Evolutionary conservation across 176 grass and related monocot species (phyloP).

Genomic region (Phoenix roebelenii): DNA sequence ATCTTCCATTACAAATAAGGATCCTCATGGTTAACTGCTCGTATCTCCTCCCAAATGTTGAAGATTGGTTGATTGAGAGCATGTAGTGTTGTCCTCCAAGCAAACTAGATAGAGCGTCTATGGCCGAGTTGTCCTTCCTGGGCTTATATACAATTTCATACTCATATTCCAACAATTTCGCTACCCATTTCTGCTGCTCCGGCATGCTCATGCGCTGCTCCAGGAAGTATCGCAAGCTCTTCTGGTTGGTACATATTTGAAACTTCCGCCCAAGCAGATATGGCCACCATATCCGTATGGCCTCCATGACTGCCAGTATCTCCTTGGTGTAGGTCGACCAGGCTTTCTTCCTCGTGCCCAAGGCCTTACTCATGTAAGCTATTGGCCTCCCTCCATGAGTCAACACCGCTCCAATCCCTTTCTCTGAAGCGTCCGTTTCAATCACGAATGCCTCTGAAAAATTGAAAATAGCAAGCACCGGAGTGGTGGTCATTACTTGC

Average conservation of each 20-base stretch:
- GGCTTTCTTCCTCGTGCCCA: not conserved
- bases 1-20: no score
- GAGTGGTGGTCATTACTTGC: not conserved
- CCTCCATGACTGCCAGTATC: not conserved
- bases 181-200: not conserved
- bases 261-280: not conserved
- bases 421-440: no score
- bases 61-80: not conserved
- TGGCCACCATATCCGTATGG: not conserved
- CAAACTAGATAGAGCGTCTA: no score
- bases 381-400: not conserved
- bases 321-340: not conserved
- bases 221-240: not conserved
- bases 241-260: not conserved
- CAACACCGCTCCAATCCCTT: not conserved
- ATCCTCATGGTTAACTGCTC: no score
- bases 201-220: not conserved
- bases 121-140: not conserved
- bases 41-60: no score
- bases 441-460: not conserved
- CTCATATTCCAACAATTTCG: not conserved
- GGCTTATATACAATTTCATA: not conserved
- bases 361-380: not conserved
- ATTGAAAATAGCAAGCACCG: not conserved
- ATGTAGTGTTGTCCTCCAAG: not conserved